phyloP scores from a whole-genome alignment of 352 stramenopile genomes.

The Pythium phragmitis region DNA sequence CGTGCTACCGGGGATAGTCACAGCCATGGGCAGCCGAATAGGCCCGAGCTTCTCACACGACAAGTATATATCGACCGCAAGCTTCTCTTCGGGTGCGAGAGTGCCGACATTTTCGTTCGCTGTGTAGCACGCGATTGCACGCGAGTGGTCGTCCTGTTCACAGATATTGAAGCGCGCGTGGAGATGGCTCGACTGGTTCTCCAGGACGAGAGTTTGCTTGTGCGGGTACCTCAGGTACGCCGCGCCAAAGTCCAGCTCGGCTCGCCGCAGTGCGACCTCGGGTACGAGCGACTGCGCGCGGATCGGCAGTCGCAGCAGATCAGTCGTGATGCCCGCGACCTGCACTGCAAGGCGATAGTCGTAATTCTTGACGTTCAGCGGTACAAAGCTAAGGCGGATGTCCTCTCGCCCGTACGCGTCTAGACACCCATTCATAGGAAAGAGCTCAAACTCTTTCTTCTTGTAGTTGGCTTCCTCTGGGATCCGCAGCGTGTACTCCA shows the following conservation, averaged over 20 bases:
- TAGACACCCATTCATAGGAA: conserved; percentile 70
- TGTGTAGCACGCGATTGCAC: conserved; percentile 79
- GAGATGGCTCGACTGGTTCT: conserved; percentile 85
- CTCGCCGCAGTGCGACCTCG: conserved; percentile 55
- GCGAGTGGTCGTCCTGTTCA: conserved; percentile 89
- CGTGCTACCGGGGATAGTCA: conserved; percentile 84
- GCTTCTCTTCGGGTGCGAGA: conserved; percentile 55
- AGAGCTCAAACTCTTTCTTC: conserved; percentile 90
- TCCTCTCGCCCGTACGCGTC: conserved; percentile 77
- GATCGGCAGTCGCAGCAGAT: conserved; percentile 89
- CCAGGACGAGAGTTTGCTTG: conserved; percentile 77
- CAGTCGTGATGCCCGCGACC: conserved; percentile 87
- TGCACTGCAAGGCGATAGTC: conserved; percentile 92
- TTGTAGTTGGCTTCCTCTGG: conserved; percentile 91
- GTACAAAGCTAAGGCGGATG: conserved; percentile 87
- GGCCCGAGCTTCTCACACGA: conserved; percentile 89
- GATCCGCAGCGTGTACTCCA: conserved; percentile 89
- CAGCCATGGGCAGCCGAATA: conserved; percentile 88
- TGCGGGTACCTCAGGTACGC: conserved; percentile 93
- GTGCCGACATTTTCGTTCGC: conserved; percentile 57
- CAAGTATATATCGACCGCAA: conserved; percentile 80
- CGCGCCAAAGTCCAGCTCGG: conserved; percentile 87
- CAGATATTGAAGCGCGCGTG: conserved; percentile 87
- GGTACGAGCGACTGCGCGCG: conserved; percentile 87
- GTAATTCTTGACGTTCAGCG: conserved; percentile 89